These are phyloP conservation scores for Microbotryum scabiosae DNA, from an alignment of 1,284 basidiomycete genomes.

Conservation along the genomic window DNA sequence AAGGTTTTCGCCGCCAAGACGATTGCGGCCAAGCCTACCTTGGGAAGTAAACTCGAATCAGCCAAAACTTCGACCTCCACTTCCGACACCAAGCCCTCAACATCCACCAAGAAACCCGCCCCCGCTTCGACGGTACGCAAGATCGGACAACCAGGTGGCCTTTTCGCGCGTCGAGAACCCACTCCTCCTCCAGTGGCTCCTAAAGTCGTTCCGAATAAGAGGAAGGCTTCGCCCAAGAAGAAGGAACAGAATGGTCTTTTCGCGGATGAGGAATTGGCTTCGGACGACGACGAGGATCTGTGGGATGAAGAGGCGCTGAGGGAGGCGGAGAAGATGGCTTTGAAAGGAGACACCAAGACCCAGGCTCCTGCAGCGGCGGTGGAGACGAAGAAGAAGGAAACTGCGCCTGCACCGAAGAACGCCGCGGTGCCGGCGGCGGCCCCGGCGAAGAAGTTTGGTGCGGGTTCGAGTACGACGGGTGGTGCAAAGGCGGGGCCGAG, in stretches of 20 bases:
- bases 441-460: background rate
- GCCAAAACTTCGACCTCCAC: background rate
- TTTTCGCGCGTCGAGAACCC: conserved; percentile 3
- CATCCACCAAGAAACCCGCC: background rate
- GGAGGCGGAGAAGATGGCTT: conserved; percentile 2
- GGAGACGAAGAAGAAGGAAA: background rate
- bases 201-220: background rate
- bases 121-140: background rate
- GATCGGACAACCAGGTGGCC: conserved; percentile 2
- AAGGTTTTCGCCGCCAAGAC: background rate
- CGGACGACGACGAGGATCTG: background rate
- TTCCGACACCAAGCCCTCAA: background rate
- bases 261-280: conserved; percentile 6
- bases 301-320: conserved; percentile 8
- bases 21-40: background rate
- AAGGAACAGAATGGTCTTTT: conserved; percentile 8
- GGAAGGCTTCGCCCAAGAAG: conserved; percentile 2
- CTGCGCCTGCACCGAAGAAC: background rate
- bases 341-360: background rate
- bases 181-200: background rate
- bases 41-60: background rate
- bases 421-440: background rate
- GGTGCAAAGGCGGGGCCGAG: background rate
- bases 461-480: background rate
- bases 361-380: too few relatives aligned